A percentile compares a stretch with the other conserved stretches of the same genome.
Conservation (phyloP, 371 early-diverging fungal species). For the Rhizopus delemar region DNA sequence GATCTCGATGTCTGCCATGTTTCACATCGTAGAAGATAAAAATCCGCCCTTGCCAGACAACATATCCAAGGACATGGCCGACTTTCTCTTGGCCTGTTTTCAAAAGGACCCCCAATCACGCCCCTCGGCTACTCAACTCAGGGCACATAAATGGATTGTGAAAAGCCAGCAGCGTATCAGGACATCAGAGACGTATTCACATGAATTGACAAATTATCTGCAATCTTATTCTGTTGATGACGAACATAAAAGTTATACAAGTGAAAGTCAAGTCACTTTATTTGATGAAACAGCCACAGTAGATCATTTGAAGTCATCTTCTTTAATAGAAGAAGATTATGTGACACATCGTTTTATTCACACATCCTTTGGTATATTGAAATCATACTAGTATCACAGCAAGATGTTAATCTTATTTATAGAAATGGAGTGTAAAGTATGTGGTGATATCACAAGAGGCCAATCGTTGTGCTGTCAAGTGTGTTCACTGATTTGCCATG, state of each 20-base stretch:
- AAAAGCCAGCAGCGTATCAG: conserved; percentile 8
- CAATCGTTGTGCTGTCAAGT: conserved; percentile 19
- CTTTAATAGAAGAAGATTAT: conserved; percentile 7
- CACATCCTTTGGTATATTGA: conserved; percentile 5
- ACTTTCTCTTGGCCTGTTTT: conserved; percentile 76
- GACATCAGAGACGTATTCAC: conserved; percentile 4
- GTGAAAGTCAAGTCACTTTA: conserved; percentile 21
- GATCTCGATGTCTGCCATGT: conserved; percentile 83
- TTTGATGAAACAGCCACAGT: conserved; percentile 6
- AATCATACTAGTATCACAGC: not conserved
- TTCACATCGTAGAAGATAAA: conserved; percentile 87
- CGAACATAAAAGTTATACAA: not conserved
- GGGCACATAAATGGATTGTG: conserved; percentile 69
- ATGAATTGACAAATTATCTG: conserved; percentile 7
- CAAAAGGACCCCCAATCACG: conserved; percentile 70
- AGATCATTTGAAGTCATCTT: not conserved
- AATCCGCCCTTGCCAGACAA: conserved; percentile 77
- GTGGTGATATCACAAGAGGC: conserved; percentile 10
- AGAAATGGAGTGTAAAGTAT: conserved; percentile 16
- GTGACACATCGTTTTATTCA: conserved; percentile 9
- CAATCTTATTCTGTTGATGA: not conserved
- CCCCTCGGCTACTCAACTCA: conserved; percentile 64
- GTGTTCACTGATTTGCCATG: conserved; percentile 42
- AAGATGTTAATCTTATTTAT: not conserved
- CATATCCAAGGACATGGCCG: conserved; percentile 66